Percentiles rank a stretch among this genome's conserved stretches.
Evolutionary conservation across 208 protist genomes (phyloP).

Genomic region (Leishmania lainsoni): DNA sequence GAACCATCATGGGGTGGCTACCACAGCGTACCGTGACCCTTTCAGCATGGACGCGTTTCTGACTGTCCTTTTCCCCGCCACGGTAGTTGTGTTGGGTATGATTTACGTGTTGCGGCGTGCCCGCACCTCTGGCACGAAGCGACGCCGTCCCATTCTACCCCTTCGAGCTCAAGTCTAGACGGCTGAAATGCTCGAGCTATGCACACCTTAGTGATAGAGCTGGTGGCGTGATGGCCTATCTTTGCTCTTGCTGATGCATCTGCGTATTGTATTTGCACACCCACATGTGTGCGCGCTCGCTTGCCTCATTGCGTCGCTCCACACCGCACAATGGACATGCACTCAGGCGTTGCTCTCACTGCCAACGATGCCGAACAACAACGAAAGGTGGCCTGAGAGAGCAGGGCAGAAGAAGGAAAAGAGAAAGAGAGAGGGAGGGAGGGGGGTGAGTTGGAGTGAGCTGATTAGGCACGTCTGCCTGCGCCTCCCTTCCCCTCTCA

Average conservation of each 20-base stretch:
- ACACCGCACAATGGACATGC: not conserved
- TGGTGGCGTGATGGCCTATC: not conserved
- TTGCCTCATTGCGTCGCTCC: not conserved
- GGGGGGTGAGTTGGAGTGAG: not conserved
- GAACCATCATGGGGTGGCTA: not conserved
- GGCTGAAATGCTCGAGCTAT: not conserved
- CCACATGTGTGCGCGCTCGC: not conserved
- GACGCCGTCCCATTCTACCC: constrained; percentile 21
- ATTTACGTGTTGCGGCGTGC: constrained; percentile 22
- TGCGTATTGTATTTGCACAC: not conserved
- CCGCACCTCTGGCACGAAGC: not conserved
- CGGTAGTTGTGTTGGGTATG: constrained; percentile 21
- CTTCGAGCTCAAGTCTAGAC: constrained; percentile 17
- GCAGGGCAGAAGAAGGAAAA: not conserved
- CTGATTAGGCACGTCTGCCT: not conserved
- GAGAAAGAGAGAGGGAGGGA: not conserved
- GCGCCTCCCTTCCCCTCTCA: not conserved
- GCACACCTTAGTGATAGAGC: not conserved
- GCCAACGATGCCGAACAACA: not conserved
- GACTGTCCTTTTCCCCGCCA: constrained; percentile 32
- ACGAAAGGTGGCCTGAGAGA: not conserved
- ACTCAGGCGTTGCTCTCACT: not conserved
- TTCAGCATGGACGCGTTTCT: constrained; percentile 30
- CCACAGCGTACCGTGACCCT: constrained; percentile 11
- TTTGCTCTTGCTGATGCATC: not conserved